Evolutionary conservation across 768 basidiomycete species (phyloP), one percentile per base, ranked within the genome.

Genomic region (Rhizopogon rudus): DNA sequence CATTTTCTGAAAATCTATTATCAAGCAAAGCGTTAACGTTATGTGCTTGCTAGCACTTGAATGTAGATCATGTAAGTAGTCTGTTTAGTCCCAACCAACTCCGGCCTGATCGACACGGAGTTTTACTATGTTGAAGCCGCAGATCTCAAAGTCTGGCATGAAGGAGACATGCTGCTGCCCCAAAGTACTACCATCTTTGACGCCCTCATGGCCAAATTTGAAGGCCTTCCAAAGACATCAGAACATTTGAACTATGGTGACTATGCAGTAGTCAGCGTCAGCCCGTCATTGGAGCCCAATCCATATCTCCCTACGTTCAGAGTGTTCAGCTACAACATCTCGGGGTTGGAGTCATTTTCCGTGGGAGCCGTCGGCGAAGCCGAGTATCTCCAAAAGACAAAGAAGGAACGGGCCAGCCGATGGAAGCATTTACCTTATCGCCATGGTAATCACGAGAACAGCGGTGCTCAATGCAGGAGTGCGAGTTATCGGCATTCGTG

Each of bases 251-350:
- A 87, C 64, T 64, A 83, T 60, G 84, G 81, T 61, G 76, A 87
- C 57, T 91, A 86, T 62, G 82, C 82, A 3, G 83, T 90, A 37
- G 79, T 93, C 58, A 93, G 91, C 65, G 87, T 92, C 28, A 80
- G 81, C 37, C 89, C 93, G 5, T 81, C 89, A 35, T 83, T 93
- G 20, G 87, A 94, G 53, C 92, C 93, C n/a, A 91, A 91, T 55
- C 85, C 85, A 16, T 97, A 89, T 71, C 69, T 89, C 46, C 91
- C 94, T 3, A 80, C 85, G 14, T 83, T 94, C 63, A 75, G 93
- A 60, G 77, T 94, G 12, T 95, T 84, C 72, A 76, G 83, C 61
- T 95, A 93, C 77, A 95, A 95, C 66, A 74, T 81, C 22, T 83
- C 85, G 1, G 81, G 72, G 40, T 43, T 45, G 37, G 35, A 37